A percentile compares a stretch with the other conserved stretches of the same genome.
phyloP scores from a whole-genome alignment of 805 yeast species.

The Ogataea paradorogensis region DNA sequence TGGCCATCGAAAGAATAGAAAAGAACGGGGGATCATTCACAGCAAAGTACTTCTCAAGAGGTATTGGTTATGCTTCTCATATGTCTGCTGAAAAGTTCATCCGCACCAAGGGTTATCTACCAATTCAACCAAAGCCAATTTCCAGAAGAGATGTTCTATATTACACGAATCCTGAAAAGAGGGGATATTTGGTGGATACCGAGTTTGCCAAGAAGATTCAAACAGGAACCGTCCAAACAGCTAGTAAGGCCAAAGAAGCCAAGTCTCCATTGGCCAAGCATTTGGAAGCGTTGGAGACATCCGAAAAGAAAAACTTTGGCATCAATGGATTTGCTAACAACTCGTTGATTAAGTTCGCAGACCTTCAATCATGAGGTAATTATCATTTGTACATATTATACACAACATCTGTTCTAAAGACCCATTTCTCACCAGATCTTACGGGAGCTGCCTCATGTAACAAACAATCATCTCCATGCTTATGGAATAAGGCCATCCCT shows the following conservation, averaged over 20 bases:
- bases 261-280: constrained; percentile 25
- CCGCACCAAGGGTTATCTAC: constrained; percentile 71
- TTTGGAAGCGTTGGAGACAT: constrained; percentile 14
- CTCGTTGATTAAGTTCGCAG: constrained; percentile 24
- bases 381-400: constrained; percentile 19
- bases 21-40: constrained; percentile 69
- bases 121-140: constrained; percentile 82
- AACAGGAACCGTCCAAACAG: constrained; percentile 18
- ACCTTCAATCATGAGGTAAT: constrained; percentile 17
- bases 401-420: constrained; percentile 56
- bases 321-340: constrained; percentile 23
- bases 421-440: constrained; percentile 56
- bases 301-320: constrained; percentile 13
- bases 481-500: constrained; percentile 60
- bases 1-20: constrained; percentile 74
- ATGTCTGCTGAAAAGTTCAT: constrained; percentile 70
- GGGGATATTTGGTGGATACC: constrained; percentile 64
- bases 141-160: constrained; percentile 74
- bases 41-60: constrained; percentile 63
- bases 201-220: constrained; percentile 36
- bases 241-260: constrained; percentile 9
- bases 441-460: constrained; percentile 58
- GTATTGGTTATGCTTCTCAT: constrained; percentile 69
- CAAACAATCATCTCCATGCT: constrained; percentile 64
- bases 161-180: constrained; percentile 65